Percentiles rank a stretch among this genome's conserved stretches.
Conservation (phyloP, 306 rosid species). For the Herpetospermum pedunculosum region DNA sequence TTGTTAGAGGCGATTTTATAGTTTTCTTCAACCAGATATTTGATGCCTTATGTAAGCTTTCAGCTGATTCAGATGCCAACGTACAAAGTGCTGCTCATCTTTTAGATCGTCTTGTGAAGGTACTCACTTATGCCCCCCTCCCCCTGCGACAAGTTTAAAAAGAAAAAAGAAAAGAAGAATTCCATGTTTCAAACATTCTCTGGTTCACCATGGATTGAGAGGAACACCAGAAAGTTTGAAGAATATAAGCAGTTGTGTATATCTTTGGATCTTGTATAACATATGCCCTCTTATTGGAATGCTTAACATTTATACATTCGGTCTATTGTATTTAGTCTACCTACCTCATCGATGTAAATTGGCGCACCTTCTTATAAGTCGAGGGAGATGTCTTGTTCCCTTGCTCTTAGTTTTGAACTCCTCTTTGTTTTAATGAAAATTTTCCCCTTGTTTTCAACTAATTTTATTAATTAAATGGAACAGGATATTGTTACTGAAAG, state of each 20-base stretch:
- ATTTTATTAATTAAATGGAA: slow-evolving; percentile 27
- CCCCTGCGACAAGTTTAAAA: neutral
- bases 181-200: neutral
- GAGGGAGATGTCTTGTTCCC: neutral
- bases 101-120: slow-evolving; percentile 97
- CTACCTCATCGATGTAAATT: neutral
- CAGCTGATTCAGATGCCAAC: slow-evolving; percentile 88
- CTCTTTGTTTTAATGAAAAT: neutral
- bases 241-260: neutral
- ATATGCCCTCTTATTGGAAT: neutral
- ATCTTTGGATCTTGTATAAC: slow-evolving; percentile 3
- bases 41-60: slow-evolving; percentile 97
- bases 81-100: slow-evolving; percentile 99
- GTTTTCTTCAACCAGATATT: slow-evolving; percentile 91
- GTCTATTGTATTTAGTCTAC: neutral
- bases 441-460: slow-evolving; percentile 13
- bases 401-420: neutral
- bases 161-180: neutral
- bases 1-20: slow-evolving; percentile 97
- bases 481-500: slow-evolving; percentile 99
- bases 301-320: neutral
- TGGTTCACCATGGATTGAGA: neutral
- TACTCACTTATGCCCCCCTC: slow-evolving; percentile 13
- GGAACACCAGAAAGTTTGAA: neutral
- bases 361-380: neutral